phyloP scores from a whole-genome alignment of 2,329 filamentous ascomycete species.

The Apiospora pterosperma region DNA sequence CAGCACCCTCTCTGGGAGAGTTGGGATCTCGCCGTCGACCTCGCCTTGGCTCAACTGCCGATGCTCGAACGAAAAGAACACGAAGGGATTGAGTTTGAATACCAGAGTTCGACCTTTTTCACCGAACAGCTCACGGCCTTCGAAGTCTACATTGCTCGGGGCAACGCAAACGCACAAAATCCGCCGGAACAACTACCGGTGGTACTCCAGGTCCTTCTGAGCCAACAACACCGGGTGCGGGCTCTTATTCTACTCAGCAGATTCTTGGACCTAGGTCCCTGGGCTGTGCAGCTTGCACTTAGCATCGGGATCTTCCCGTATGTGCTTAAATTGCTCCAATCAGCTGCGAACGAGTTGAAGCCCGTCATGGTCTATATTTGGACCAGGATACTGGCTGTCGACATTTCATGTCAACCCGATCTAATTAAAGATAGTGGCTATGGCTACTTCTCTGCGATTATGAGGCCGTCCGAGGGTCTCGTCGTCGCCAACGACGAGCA shows the following conservation, averaged over 20 bases:
- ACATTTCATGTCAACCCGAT: constrained; percentile 89
- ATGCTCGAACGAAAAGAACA: constrained; percentile 76
- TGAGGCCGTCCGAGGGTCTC: constrained; percentile 79
- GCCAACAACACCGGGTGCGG: constrained; percentile 88
- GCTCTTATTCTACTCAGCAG: constrained; percentile 89
- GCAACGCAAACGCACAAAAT: constrained; percentile 76
- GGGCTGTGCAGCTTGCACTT: constrained; percentile 96
- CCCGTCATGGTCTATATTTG: constrained; percentile 99
- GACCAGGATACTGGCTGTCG: constrained; percentile 92
- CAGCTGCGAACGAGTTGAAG: constrained; percentile 89
- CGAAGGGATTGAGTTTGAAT: constrained; percentile 78
- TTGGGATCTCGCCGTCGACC: constrained; percentile 96
- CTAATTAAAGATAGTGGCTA: constrained; percentile 96
- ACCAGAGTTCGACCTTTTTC: constrained; percentile 93
- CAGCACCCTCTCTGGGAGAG: constrained; percentile 95
- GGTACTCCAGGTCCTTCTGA: constrained; percentile 90
- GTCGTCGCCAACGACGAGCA: constrained; percentile 91
- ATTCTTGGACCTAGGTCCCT: constrained; percentile 92
- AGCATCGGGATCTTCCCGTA: constrained; percentile 99
- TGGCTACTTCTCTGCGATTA: constrained; percentile 90
- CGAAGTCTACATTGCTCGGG: constrained; percentile 86
- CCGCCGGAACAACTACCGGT: constrained; percentile 94
- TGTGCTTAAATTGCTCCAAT: constrained; percentile 94
- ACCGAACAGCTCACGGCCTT: constrained; percentile 96
- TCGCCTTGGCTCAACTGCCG: constrained; percentile 86